phyloP scores from a whole-genome alignment of 1,139 yeast species.

The Hemisphaericaspora xylofermentans region DNA sequence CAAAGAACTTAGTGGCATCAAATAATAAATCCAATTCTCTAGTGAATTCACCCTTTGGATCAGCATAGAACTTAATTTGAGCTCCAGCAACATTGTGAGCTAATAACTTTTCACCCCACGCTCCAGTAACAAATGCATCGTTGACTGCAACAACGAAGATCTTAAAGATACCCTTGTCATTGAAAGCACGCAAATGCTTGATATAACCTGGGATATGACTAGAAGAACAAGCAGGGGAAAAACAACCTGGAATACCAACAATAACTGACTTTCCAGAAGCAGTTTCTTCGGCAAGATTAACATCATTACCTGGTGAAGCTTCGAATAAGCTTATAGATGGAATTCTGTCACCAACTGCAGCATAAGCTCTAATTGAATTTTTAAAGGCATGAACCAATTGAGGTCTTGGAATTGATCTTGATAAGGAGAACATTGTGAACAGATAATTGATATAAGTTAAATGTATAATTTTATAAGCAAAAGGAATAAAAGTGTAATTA shows the following conservation, averaged over 20 bases:
- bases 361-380: constrained; percentile 21
- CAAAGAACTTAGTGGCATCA: constrained; percentile 72
- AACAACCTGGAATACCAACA: constrained; percentile 90
- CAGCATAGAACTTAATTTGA: constrained; percentile 65
- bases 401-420: constrained; percentile 9
- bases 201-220: constrained; percentile 80
- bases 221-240: constrained; percentile 81
- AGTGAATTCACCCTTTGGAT: constrained; percentile 71
- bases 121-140: constrained; percentile 81
- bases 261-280: constrained; percentile 55
- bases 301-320: constrained; percentile 65
- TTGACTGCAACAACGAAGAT: constrained; percentile 76
- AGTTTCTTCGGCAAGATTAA: constrained; percentile 59
- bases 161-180: constrained; percentile 60
- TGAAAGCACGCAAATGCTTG: constrained; percentile 48
- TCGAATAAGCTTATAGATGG: constrained; percentile 60
- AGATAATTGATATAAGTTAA: neutral
- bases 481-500: no score
- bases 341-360: constrained; percentile 54
- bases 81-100: constrained; percentile 25
- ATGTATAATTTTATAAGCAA: no score
- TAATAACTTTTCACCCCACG: constrained; percentile 27
- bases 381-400: constrained; percentile 8
- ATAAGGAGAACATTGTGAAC: constrained; percentile 7
- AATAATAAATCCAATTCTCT: constrained; percentile 62